Conservation (phyloP, 2,329 filamentous ascomycete species). For the Nannizziopsis arthrosporioides region DNA sequence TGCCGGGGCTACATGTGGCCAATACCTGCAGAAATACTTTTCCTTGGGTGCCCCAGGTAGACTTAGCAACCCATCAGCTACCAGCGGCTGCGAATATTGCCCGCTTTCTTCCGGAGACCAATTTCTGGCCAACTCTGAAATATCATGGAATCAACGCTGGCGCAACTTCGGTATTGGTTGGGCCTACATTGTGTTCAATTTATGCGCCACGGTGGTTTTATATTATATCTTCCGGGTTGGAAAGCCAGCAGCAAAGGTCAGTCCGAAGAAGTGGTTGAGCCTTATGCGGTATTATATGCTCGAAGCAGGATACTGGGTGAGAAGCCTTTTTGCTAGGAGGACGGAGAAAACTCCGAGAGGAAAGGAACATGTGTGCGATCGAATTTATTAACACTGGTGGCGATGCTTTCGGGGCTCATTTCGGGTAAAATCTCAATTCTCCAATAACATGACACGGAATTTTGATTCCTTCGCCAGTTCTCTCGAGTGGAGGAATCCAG, state of each 20-base stretch:
- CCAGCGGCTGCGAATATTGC: slow-evolving; percentile 42
- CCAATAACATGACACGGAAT: no score
- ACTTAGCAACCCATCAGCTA: slow-evolving; percentile 41
- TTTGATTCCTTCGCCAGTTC: background rate
- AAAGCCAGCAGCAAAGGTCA: slow-evolving; percentile 9
- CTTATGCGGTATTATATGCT: slow-evolving; percentile 12
- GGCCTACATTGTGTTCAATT: slow-evolving; percentile 49
- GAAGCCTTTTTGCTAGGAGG: slow-evolving; percentile 13
- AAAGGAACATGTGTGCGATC: slow-evolving; percentile 14
- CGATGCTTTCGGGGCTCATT: background rate
- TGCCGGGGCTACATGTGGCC: slow-evolving; percentile 44
- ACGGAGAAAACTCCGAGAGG: slow-evolving; percentile 12
- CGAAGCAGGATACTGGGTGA: slow-evolving; percentile 9
- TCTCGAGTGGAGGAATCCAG: background rate
- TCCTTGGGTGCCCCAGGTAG: slow-evolving; percentile 39
- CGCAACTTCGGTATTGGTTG: slow-evolving; percentile 56
- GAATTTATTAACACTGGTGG: slow-evolving; percentile 9
- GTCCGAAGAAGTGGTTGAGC: slow-evolving; percentile 11
- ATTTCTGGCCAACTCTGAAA: slow-evolving; percentile 36
- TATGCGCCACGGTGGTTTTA: slow-evolving; percentile 43
- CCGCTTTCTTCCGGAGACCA: slow-evolving; percentile 30
- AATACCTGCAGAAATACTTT: slow-evolving; percentile 48
- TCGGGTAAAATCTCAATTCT: background rate
- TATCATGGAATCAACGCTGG: slow-evolving; percentile 51
- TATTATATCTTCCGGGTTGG: slow-evolving; percentile 40